Evolutionary conservation across 257 asterid genomes (phyloP), one percentile per base, ranked within the genome.

Genomic region (Lycium barbarum): DNA sequence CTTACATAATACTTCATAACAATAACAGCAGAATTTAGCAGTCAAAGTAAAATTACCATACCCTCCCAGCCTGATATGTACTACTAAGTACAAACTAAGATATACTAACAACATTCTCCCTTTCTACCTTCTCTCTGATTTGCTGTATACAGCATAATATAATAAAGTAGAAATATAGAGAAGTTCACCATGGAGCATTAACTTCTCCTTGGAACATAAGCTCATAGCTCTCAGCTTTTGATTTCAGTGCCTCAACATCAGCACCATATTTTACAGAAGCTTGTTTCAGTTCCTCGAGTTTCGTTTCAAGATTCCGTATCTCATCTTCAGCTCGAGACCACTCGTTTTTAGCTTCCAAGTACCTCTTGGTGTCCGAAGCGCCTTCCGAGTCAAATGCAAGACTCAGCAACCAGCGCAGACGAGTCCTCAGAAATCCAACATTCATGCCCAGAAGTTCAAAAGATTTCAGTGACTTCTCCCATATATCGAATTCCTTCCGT

Each of bases 381-480:
- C 86, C 93, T 84, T 91, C 94, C 0, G 93, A 86, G 20, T 91
- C 93, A 20, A 88, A 93, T 18, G 93, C 93, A 63, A 94, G 84
- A 54, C 79, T 90, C 15, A 79, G 63, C 81, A 93, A 84, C 66
- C 86, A 55, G 49, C 62, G 83, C 40, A 93, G 81, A 61, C 98
- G 95, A 12, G 91, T 86, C 10, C 91, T 88, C 71, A 94, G 71
- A 82, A 94, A 94, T 63, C 94, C 95, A 14, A 91, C 93, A 43
- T 91, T 88, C 85, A 94, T 82, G 36, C 98, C 98, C 80, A 94
- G 65, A 80, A 93, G 93, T 81, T 94, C 97, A 51, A 94, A 93
- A 12, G 97, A 93, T 88, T 90, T 87, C 70, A 94, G 72, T 2
- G 98, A 93, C 86, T 90, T 92, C 45, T 93, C 98, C 97, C 97